phyloP scores from a whole-genome alignment of 495 filamentous ascomycete genomes.

The Mycothermus thermophilus region DNA sequence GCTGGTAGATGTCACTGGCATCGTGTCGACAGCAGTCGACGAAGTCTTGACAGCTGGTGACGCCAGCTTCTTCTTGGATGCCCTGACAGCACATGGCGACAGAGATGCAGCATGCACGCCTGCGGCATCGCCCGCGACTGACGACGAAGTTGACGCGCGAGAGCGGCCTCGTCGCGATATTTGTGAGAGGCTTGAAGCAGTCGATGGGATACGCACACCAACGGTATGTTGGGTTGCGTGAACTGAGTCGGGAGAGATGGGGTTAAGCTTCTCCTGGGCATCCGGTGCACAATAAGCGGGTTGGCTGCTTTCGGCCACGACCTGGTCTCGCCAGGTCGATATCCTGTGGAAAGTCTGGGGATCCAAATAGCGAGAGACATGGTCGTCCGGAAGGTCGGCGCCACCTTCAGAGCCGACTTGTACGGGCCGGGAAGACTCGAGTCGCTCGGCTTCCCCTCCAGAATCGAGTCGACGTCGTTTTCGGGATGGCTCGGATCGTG shows the following conservation, averaged over 20 bases:
- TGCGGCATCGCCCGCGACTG: too few relatives aligned
- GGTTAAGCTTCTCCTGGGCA: neutral
- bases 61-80: too few relatives aligned
- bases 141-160: too few relatives aligned
- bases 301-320: constrained; percentile 1
- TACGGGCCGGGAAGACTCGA: constrained; percentile 16
- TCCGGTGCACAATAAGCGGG: neutral
- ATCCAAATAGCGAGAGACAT: constrained; percentile 4
- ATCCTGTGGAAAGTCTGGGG: constrained; percentile 4
- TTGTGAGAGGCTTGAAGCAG: too few relatives aligned
- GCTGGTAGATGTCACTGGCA: too few relatives aligned
- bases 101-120: too few relatives aligned
- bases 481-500: neutral
- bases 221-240: neutral
- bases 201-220: too few relatives aligned
- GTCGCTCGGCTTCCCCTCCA: constrained; percentile 1
- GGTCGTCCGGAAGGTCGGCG: constrained; percentile 1
- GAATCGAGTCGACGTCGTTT: constrained; percentile 1
- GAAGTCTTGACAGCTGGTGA: too few relatives aligned
- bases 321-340: constrained; percentile 8
- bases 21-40: too few relatives aligned
- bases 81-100: too few relatives aligned
- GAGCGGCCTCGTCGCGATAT: too few relatives aligned
- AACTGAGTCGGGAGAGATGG: constrained; percentile 4
- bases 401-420: constrained; percentile 16